Conservation (phyloP, 768 basidiomycete genomes). For the Filobasidium floriforme region DNA sequence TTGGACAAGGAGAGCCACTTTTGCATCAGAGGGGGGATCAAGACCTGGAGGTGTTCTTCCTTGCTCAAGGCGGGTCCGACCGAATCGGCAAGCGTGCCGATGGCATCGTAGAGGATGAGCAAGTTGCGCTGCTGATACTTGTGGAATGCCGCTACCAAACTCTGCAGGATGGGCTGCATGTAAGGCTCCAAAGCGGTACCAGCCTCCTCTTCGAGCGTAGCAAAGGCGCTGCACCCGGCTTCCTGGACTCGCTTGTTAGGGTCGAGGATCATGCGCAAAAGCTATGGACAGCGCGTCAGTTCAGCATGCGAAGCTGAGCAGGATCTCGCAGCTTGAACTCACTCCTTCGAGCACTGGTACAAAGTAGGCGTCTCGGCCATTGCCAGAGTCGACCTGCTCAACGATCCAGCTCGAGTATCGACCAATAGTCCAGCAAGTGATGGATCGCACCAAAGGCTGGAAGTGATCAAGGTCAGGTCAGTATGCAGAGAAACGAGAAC, state of each 20-base stretch:
- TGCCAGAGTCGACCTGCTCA: constrained; percentile 52
- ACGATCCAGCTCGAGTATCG: constrained; percentile 96
- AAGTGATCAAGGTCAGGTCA: neutral
- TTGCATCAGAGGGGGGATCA: constrained; percentile 88
- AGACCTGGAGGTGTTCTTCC: constrained; percentile 77
- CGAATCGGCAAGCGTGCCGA: constrained; percentile 93
- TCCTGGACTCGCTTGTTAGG: constrained; percentile 99
- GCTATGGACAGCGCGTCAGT: constrained; percentile 50
- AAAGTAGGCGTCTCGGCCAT: constrained; percentile 83
- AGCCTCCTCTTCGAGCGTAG: constrained; percentile 96
- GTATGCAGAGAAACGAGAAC: neutral
- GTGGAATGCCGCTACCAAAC: constrained; percentile 89
- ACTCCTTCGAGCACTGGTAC: constrained; percentile 98
- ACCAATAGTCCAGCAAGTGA: constrained; percentile 99
- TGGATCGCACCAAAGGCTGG: constrained; percentile 92
- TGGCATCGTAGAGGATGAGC: constrained; percentile 96
- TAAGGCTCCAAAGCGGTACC: constrained; percentile 81
- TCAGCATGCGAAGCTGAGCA: neutral
- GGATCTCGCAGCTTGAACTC: constrained; percentile 38
- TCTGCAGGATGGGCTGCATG: constrained; percentile 87
- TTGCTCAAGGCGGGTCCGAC: constrained; percentile 83
- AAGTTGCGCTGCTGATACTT: constrained; percentile 99
- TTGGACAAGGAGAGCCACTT: constrained; percentile 87
- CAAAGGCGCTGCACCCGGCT: constrained; percentile 97
- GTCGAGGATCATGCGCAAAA: constrained; percentile 93